Base-by-base conservation (phyloP, 2,329 filamentous ascomycete genomes). In the Aspergillus caelatus region DNA sequence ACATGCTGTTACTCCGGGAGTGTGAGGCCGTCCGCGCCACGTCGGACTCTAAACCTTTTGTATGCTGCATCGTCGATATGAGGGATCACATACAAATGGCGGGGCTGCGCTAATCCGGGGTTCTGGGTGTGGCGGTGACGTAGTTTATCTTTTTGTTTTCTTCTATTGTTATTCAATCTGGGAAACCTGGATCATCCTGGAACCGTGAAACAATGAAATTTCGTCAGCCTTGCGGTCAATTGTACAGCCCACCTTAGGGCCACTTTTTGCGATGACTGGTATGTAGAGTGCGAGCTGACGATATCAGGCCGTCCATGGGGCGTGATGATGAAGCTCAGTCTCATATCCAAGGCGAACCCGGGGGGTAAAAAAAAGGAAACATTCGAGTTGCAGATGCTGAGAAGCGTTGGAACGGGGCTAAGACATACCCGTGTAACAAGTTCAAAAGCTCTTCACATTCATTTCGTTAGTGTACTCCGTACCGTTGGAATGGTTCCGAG, bases 1-100 rank as follows among this genome's bases (percentile, higher is more conserved):
- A 79, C 34, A 80, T 68, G 67, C 77, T 79, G 61, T 74, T 75
- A 63, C 76, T 80, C 65, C 78, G 78, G 53, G 77, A 77, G 60
- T 76, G 77, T 50, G 75, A 68, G 58, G 71, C 39, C 19, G 72
- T 67, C 57, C 69, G 68, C 57, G 65, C 72, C 52, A 74, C 56
- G 23, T 77, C 75, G 61, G 67, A 71, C 43, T 77, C 75, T 62
- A 69, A 67, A 61, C 67, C 69, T 71, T 68, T 74, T 69, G 58
- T 71, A 61, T 70, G 65, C 64, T 71, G 74, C 75, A 77, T 77
- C 28, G 52, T 75, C 53, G 56, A 46, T 50, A 58, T 60, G 36
- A 41, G 46, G 28, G 58, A 62, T 69, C 62, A 61, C 61, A 62
- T 57, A 55, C 53, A 62, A 54, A 43, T 28, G 45, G 34, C 5